These are phyloP conservation scores for Phytophthora europaea DNA, from an alignment of 352 stramenopile genomes.

Conservation along the genomic window DNA sequence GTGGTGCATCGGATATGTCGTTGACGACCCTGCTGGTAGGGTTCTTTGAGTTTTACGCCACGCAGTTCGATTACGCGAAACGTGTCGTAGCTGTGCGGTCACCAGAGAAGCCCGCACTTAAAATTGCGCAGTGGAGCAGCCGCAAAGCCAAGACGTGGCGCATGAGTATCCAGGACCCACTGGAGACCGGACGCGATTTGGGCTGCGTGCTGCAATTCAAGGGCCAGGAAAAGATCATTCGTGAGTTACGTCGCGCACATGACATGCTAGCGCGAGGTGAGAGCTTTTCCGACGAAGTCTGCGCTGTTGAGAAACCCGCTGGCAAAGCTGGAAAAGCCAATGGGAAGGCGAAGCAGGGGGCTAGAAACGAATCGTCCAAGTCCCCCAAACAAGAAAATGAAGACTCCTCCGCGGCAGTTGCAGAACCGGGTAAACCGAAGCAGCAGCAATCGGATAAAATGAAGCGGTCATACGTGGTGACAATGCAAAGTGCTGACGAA, in stretches of 20 bases:
- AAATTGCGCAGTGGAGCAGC: constrained; percentile 54
- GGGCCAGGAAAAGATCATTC: constrained; percentile 70
- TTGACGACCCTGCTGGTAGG: constrained; percentile 90
- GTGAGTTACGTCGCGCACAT: constrained; percentile 71
- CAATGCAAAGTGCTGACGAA: constrained; percentile 45
- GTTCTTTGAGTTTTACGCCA: constrained; percentile 98
- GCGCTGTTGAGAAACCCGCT: constrained; percentile 27
- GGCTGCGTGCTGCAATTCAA: constrained; percentile 80
- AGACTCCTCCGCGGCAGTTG: not conserved
- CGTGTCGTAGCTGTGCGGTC: constrained; percentile 93
- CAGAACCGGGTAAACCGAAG: constrained; percentile 15
- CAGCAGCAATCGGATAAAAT: constrained; percentile 30
- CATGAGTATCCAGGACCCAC: constrained; percentile 88
- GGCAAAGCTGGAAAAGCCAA: constrained; percentile 18
- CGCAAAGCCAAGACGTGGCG: constrained; percentile 79
- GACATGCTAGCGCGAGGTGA: constrained; percentile 50
- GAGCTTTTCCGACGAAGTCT: constrained; percentile 64
- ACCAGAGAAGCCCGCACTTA: constrained; percentile 46
- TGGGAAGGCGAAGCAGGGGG: constrained; percentile 11
- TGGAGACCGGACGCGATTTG: constrained; percentile 84
- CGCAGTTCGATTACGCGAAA: constrained; percentile 97
- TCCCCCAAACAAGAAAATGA: constrained; percentile 17
- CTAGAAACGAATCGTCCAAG: constrained; percentile 15
- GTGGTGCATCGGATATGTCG: constrained; percentile 19
- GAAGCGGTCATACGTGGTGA: constrained; percentile 45